Base-by-base conservation (phyloP, 2,329 filamentous ascomycete species). In the Claviceps quebecensis region DNA sequence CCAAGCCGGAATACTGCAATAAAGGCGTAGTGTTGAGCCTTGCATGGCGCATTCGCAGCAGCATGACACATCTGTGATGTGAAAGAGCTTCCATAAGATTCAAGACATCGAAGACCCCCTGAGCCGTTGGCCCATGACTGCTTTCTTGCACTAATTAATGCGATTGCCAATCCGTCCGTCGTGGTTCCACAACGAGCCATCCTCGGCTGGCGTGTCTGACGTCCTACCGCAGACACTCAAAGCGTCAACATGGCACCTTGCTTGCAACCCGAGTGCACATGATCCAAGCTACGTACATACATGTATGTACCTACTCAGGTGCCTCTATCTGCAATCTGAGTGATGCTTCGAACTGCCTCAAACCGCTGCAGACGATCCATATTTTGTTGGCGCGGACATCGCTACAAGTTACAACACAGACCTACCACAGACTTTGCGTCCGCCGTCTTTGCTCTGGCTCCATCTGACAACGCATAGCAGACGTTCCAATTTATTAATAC, bases 101-200 rank as follows among this genome's bases (percentile, higher is more conserved):
- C 38, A 16, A 45, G 48, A 49, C 40, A 43, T 38, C 14, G 11
- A 41, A 19, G 34, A 41, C n/a, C 13, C 37, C 29, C 29, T 34
- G 29, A 34, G 29, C 29, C 29, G 29, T 37, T 36, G 34, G 29
- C 17, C n/a, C 44, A 23, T 34, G 40, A 40, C 50, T 22, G 37
- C 37, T 23, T 34, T 17, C 37, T 22, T 47, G 38, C 45, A 38
- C 45, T 37, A 47, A 47, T 38, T 37, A 39, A 34, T 45, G 19
- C 19, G 26, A 26, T 22, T 36, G 41, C n/a, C 36, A n/a, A 38
- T 43, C 40, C 22, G 19, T n/a, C 36, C 47, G 46, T 39, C 37
- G 50, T 36, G 41, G 46, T 52, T 45, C 26, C 46, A 52, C 46
- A 40, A 52, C 22, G 17, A 40, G 50, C 47, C 46, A 45, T 17